Evolutionary conservation across 1,139 yeast genomes (phyloP).

Genomic region (Yamadazyma dushanensis): DNA sequence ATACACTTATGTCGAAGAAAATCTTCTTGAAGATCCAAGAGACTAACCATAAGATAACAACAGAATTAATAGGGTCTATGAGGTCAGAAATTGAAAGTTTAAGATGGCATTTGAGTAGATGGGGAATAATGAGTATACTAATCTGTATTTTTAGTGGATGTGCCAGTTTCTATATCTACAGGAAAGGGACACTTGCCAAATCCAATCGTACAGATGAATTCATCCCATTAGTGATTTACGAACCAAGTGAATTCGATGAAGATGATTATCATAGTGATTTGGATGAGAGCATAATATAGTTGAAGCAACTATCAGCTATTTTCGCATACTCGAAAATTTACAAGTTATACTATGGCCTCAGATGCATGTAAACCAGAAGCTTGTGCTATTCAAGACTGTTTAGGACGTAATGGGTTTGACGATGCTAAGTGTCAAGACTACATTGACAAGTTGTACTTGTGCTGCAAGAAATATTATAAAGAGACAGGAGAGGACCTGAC

Average conservation of each 20-base stretch:
- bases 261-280: constrained; percentile 49
- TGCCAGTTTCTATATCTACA: constrained; percentile 41
- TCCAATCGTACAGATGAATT: constrained; percentile 34
- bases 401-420: constrained; percentile 51
- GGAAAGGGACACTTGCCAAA: constrained; percentile 23
- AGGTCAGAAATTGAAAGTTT: constrained; percentile 84
- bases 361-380: constrained; percentile 69
- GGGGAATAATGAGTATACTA: constrained; percentile 71
- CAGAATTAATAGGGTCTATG: constrained; percentile 78
- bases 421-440: constrained; percentile 61
- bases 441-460: constrained; percentile 59
- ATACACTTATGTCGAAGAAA: constrained; percentile 71
- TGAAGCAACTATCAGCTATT: neutral
- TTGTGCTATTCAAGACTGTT: constrained; percentile 69
- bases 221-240: constrained; percentile 46
- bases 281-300: constrained; percentile 23
- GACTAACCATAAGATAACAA: constrained; percentile 80
- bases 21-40: constrained; percentile 77
- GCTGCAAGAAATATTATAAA: constrained; percentile 58
- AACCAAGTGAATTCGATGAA: constrained; percentile 50
- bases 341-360: constrained; percentile 5
- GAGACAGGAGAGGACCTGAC: constrained; percentile 53
- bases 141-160: constrained; percentile 43
- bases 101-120: constrained; percentile 90
- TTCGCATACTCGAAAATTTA: neutral